A percentile compares a stretch with the other conserved stretches of the same genome.
Conservation (phyloP, 257 asterid species). For the Osmanthus fragrans region DNA sequence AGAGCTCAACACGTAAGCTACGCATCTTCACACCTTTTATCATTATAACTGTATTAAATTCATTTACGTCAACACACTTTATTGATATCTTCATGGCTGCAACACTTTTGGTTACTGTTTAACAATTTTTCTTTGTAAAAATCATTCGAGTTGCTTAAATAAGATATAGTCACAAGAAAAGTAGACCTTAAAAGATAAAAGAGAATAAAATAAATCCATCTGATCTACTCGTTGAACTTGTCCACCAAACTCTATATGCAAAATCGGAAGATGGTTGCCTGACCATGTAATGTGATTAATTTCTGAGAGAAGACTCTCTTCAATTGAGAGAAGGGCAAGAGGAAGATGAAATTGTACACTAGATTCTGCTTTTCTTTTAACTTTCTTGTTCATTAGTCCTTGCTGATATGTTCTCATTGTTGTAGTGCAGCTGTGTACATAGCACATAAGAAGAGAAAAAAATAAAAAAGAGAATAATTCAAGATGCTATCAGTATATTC, state of each 20-base stretch:
- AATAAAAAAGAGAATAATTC: neutral
- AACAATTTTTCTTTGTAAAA: neutral
- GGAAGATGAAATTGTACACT: neutral
- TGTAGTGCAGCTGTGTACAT: neutral
- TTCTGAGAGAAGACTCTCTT: neutral
- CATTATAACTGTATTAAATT: neutral
- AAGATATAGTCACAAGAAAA: neutral
- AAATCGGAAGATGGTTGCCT: neutral
- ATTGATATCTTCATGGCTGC: too few relatives aligned
- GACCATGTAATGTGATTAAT: neutral
- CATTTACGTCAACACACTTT: too few relatives aligned
- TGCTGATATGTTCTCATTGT: neutral
- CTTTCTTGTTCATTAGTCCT: neutral
- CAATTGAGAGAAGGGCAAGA: neutral
- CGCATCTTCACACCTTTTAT: neutral
- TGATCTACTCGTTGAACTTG: neutral
- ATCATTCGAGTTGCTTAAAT: neutral
- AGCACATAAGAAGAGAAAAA: neutral
- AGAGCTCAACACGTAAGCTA: constrained; percentile 55
- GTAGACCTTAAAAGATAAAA: neutral
- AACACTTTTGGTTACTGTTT: too few relatives aligned
- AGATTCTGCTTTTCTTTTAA: neutral
- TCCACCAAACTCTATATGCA: neutral
- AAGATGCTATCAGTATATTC: neutral
- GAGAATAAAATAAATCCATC: neutral